Base-by-base conservation (phyloP, 1,284 basidiomycete species). In the Omphalotus olearius region DNA sequence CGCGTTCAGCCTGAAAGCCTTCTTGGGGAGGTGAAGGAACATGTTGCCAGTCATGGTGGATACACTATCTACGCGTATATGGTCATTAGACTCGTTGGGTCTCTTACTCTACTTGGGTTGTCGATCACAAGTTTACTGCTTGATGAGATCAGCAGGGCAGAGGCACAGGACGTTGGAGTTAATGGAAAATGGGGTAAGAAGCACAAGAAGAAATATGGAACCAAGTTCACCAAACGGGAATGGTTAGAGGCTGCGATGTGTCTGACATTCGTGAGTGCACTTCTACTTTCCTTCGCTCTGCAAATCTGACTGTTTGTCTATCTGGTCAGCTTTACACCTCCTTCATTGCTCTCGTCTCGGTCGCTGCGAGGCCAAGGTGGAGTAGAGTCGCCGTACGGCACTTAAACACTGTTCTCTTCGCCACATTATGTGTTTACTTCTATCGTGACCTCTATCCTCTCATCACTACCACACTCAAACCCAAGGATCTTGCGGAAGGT, bases 371-470 rank as follows among this genome's bases (percentile, higher is more conserved):
- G 26, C 56, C 58, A 10, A 56, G 58, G 48, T 70, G 64, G 66
- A 64, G 64, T 16, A 58, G 52, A 38, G 50, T 69, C 23, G 57
- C 60, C 23, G 64, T 64, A 6, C 60, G 60, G 25, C 72, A 73
- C 45, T 53, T 67, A 18, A 69, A 66, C 42, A 23, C 68, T 1
- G 59, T 82, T 17, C 57, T 73, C 35, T 59, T 74, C n/a, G 55
- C 62, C 6, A 61, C 73, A 28, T 66, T 68, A 50, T 59, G 56
- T 18, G 67, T 79, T n/a, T 86, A 79, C 62, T 65, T 69, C 13
- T 84, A 84, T 62, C 76, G 85, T n/a, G 83, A 88, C 62, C 52
- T 88, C 18, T 80, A 75, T 65, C 85, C 86, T 6, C 61, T 85
- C 6, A 67, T 74, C 20, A 87, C 82, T 0, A 83, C 65, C 52